Conservation (phyloP, 1,284 basidiomycete genomes). For the Schizopora paradoxa region DNA sequence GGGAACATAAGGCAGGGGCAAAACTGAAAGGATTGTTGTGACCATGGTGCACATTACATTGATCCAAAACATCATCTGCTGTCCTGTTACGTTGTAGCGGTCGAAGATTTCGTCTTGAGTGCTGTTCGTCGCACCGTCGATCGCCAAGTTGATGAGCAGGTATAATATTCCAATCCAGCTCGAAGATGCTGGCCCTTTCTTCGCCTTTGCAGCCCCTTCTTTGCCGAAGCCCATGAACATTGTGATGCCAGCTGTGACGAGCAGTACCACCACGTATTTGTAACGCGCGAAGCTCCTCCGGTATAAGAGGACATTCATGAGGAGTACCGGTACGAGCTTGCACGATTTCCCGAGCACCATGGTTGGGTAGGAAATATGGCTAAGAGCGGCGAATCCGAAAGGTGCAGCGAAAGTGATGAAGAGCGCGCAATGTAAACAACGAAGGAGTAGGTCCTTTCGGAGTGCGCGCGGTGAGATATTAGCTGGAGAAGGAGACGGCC, state of each 20-base stretch:
- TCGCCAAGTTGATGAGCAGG: conserved; percentile 78
- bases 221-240: conserved; percentile 89
- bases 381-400: conserved; percentile 91
- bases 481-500: conserved; percentile 19
- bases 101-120: conserved; percentile 97
- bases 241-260: conserved; percentile 92
- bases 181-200: conserved; percentile 38
- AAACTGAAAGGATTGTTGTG: conserved; percentile 57
- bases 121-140: conserved; percentile 95
- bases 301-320: conserved; percentile 91
- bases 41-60: conserved; percentile 78
- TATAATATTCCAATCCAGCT: conserved; percentile 66
- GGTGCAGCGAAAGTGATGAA: conserved; percentile 91
- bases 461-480: conserved; percentile 32
- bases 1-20: conserved; percentile 73
- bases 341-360: conserved; percentile 99
- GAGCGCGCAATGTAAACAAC: conserved; percentile 79
- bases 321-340: conserved; percentile 94
- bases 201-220: conserved; percentile 26
- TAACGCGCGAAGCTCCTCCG: conserved; percentile 85
- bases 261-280: conserved; percentile 90
- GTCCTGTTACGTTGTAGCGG: conserved; percentile 74
- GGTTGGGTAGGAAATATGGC: conserved; percentile 96
- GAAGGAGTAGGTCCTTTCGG: conserved; percentile 51
- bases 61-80: conserved; percentile 99